Percentiles rank a stretch among this genome's conserved stretches.
phyloP scores from a whole-genome alignment of 352 stramenopile species.

The Phytophthora hybrid region DNA sequence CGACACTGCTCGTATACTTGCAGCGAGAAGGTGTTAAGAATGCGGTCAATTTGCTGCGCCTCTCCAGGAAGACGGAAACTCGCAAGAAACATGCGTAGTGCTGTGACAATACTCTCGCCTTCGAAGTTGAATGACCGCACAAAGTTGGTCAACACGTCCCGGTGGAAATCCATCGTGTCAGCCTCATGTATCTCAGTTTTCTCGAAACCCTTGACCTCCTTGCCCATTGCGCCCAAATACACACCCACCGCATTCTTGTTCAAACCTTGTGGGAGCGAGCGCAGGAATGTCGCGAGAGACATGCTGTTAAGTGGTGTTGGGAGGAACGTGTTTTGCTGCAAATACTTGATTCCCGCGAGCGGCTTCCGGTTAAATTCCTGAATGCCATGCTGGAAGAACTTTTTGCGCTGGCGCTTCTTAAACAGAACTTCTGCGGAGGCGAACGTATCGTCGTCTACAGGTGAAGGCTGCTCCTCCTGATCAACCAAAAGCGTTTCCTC shows the following conservation, averaged over 20 bases:
- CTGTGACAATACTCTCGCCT: constrained; percentile 72
- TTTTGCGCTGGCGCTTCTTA: constrained; percentile 78
- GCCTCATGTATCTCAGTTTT: constrained; percentile 78
- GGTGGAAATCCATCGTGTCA: constrained; percentile 89
- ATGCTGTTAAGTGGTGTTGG: constrained; percentile 77
- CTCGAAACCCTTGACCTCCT: constrained; percentile 80
- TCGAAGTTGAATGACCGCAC: constrained; percentile 88
- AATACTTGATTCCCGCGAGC: constrained; percentile 89
- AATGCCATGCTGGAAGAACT: constrained; percentile 88
- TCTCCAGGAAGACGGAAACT: constrained; percentile 88
- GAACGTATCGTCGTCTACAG: constrained; percentile 34
- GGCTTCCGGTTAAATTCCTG: constrained; percentile 96
- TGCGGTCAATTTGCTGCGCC: constrained; percentile 90
- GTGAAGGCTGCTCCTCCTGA: constrained; percentile 20
- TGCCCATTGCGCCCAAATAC: constrained; percentile 89
- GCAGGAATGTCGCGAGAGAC: constrained; percentile 88
- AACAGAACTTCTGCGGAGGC: constrained; percentile 61
- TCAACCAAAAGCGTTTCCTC: constrained; percentile 47
- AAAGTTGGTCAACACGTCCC: constrained; percentile 73
- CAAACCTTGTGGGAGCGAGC: constrained; percentile 80
- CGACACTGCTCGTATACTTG: constrained; percentile 86
- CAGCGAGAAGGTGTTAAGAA: constrained; percentile 88
- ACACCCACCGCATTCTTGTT: constrained; percentile 85
- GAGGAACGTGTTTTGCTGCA: constrained; percentile 83
- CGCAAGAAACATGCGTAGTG: constrained; percentile 85